These are phyloP conservation scores for Candida orba DNA, from an alignment of 805 yeast genomes.

Conservation along the genomic window DNA sequence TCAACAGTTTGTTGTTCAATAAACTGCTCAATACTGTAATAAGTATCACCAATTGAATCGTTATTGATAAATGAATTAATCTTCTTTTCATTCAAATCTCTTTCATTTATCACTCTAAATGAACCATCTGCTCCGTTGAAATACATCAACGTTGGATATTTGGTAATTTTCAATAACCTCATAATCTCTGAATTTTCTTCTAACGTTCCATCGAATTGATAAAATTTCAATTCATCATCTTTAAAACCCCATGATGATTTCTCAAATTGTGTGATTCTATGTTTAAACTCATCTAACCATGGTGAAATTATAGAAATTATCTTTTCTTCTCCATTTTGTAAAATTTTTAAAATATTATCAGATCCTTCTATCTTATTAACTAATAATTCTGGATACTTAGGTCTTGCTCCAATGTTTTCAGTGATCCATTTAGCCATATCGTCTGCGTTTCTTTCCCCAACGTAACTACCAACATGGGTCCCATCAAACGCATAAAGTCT, in stretches of 20 bases:
- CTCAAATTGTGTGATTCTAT: constrained; percentile 27
- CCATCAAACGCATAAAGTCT: constrained; percentile 38
- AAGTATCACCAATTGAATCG: constrained; percentile 16
- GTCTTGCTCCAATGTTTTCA: constrained; percentile 28
- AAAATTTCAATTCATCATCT: constrained; percentile 20
- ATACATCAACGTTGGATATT: constrained; percentile 27
- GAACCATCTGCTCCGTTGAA: constrained; percentile 9
- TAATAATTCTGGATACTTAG: constrained; percentile 24
- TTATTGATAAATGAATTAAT: constrained; percentile 24
- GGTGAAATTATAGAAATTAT: constrained; percentile 31
- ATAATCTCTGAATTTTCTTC: constrained; percentile 23
- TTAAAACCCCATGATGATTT: constrained; percentile 19
- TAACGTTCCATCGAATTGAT: constrained; percentile 28
- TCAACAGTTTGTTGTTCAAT: constrained; percentile 10
- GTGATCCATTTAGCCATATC: constrained; percentile 26
- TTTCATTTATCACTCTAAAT: constrained; percentile 11
- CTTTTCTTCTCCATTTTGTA: constrained; percentile 2
- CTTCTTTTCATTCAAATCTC: constrained; percentile 20
- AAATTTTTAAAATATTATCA: constrained; percentile 13
- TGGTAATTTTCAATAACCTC: constrained; percentile 21
- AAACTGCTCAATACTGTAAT: constrained; percentile 7
- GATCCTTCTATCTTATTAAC: constrained; percentile 6
- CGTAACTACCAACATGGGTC: constrained; percentile 32
- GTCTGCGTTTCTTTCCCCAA: constrained; percentile 27
- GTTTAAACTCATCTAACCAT: constrained; percentile 29